These are phyloP conservation scores for Pichia californica DNA, from an alignment of 805 yeast genomes.

Conservation along the genomic window DNA sequence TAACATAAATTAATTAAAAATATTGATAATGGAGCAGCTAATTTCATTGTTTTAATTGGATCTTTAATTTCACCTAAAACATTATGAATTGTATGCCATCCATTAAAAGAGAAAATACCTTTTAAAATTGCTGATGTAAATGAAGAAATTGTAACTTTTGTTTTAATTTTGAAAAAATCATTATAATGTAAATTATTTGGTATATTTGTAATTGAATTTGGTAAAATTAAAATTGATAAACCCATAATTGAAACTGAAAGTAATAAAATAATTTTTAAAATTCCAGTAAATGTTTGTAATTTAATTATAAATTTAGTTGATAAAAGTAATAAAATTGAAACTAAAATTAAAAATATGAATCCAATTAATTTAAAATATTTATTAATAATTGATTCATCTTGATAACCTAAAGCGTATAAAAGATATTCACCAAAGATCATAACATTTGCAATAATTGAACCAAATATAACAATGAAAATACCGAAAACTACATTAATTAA, in stretches of 20 bases:
- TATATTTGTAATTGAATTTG: slow-evolving; percentile 36
- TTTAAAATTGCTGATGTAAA: slow-evolving; percentile 46
- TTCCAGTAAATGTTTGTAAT: slow-evolving; percentile 59
- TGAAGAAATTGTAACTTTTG: slow-evolving; percentile 32
- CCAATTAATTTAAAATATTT: slow-evolving; percentile 37
- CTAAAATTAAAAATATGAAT: slow-evolving; percentile 30
- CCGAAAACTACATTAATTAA: slow-evolving; percentile 42
- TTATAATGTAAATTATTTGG: slow-evolving; percentile 35
- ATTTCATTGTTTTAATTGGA: slow-evolving; percentile 42
- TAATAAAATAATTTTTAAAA: slow-evolving; percentile 49
- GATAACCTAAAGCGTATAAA: slow-evolving; percentile 38
- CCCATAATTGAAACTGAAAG: slow-evolving; percentile 53
- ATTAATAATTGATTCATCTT: slow-evolving; percentile 23
- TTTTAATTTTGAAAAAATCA: slow-evolving; percentile 25
- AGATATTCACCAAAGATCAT: slow-evolving; percentile 51
- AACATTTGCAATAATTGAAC: slow-evolving; percentile 45
- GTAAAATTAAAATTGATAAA: slow-evolving; percentile 47
- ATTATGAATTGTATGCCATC: slow-evolving; percentile 52
- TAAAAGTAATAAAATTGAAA: slow-evolving; percentile 45
- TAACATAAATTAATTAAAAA: slow-evolving; percentile 38
- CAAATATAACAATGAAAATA: slow-evolving; percentile 42
- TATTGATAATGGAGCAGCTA: slow-evolving; percentile 49
- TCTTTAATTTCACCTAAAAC: slow-evolving; percentile 50
- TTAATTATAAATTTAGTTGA: slow-evolving; percentile 55
- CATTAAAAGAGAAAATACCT: slow-evolving; percentile 45